A percentile compares a stretch with the other conserved stretches of the same genome.
Conservation (phyloP, 177 flowering plant species). For the Vitis hybrid region DNA sequence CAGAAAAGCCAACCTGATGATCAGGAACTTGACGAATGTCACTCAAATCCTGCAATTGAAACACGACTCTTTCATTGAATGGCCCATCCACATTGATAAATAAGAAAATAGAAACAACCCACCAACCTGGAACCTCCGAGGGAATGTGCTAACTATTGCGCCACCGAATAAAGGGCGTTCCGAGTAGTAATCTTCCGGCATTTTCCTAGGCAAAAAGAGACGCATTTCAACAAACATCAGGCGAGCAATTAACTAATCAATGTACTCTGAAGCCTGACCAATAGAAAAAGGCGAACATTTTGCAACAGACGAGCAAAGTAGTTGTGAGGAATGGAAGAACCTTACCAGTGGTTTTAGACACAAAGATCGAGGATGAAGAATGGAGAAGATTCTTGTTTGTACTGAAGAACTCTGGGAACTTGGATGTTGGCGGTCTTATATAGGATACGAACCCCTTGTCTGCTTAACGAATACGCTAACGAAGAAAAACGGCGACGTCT, state of each 20-base stretch:
- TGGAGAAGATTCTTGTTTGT: too few relatives aligned
- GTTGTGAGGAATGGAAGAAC: too few relatives aligned
- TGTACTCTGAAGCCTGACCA: background rate
- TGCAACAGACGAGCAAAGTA: too few relatives aligned
- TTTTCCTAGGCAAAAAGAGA: background rate
- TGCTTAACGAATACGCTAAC: too few relatives aligned
- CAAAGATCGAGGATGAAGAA: too few relatives aligned
- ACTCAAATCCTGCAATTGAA: constrained; percentile 73
- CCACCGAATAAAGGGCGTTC: constrained; percentile 75
- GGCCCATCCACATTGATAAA: background rate
- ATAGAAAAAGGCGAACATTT: too few relatives aligned
- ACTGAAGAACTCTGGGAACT: too few relatives aligned
- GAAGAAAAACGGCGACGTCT: too few relatives aligned
- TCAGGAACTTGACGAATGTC: constrained; percentile 85
- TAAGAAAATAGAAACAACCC: background rate
- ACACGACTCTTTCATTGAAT: background rate
- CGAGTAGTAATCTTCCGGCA: constrained; percentile 36
- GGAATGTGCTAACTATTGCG: constrained; percentile 54
- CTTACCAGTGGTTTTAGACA: too few relatives aligned
- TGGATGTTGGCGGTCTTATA: too few relatives aligned
- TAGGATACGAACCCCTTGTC: too few relatives aligned
- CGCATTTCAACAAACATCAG: background rate
- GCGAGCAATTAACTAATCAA: background rate
- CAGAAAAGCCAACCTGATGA: constrained; percentile 64
- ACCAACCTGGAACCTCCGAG: constrained; percentile 68